Evolutionary conservation across 2,329 filamentous ascomycete species (phyloP).

Genomic region (Pezicula carpinea): DNA sequence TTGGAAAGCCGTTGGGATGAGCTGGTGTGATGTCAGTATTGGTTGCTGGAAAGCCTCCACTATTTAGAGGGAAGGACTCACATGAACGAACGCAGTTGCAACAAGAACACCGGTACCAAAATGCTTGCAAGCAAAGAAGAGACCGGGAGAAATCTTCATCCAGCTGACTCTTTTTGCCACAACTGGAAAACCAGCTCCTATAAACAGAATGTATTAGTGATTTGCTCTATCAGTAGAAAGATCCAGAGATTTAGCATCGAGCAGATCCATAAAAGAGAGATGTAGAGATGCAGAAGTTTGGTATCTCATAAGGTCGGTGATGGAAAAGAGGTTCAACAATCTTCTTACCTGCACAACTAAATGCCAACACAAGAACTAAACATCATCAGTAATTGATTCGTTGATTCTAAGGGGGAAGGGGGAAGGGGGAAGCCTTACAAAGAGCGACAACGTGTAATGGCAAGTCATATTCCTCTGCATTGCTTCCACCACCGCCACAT

Average conservation of each 20-base stretch:
- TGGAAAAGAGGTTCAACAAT: no score
- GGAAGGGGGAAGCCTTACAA: slow-evolving; percentile 6
- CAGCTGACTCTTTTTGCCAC: slow-evolving; percentile 46
- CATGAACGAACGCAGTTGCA: slow-evolving; percentile 76
- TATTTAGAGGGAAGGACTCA: slow-evolving; percentile 1
- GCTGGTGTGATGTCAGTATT: slow-evolving; percentile 14
- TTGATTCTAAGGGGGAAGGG: background rate
- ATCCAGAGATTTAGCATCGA: background rate
- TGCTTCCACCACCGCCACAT: slow-evolving; percentile 10
- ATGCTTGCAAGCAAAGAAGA: slow-evolving; percentile 66
- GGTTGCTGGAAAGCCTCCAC: slow-evolving; percentile 7
- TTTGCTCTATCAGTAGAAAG: slow-evolving; percentile 7
- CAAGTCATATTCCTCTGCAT: slow-evolving; percentile 53
- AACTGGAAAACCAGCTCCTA: slow-evolving; percentile 54
- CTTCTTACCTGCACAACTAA: slow-evolving; percentile 2
- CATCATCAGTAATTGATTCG: background rate
- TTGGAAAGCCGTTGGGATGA: slow-evolving; percentile 65
- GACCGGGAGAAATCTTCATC: slow-evolving; percentile 44
- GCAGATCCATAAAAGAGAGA: no score
- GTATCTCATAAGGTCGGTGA: no score
- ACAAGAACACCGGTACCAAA: slow-evolving; percentile 78
- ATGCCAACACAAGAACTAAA: slow-evolving; percentile 1
- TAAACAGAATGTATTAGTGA: slow-evolving; percentile 44
- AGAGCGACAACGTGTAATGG: slow-evolving; percentile 63
- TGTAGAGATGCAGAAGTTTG: no score